Evolutionary conservation across 768 basidiomycete species (phyloP).

Genomic region (Mycena maculata): DNA sequence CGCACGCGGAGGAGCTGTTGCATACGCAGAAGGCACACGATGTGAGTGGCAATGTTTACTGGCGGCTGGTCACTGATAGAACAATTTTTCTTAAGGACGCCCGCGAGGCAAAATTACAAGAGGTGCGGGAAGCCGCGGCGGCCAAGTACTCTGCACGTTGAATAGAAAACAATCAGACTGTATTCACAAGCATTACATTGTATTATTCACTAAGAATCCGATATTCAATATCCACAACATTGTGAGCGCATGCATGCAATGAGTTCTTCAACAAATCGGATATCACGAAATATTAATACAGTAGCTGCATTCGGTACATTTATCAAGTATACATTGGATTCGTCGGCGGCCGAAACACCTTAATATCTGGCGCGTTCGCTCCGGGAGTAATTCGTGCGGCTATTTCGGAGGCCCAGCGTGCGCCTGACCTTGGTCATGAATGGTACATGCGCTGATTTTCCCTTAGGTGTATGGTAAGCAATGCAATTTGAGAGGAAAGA

Average conservation of each 20-base stretch:
- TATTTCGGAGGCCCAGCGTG: slow-evolving; percentile 62
- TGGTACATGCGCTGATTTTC: slow-evolving; percentile 58
- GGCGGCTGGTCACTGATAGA: neutral
- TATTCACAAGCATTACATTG: no score
- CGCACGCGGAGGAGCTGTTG: slow-evolving; percentile 34
- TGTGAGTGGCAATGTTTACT: slow-evolving; percentile 9
- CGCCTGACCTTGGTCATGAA: slow-evolving; percentile 65
- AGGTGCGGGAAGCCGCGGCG: slow-evolving; percentile 25
- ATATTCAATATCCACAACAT: no score
- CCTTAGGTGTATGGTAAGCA: slow-evolving; percentile 45
- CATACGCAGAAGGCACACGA: slow-evolving; percentile 33
- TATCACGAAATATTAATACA: neutral
- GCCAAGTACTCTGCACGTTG: no score
- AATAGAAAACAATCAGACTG: no score
- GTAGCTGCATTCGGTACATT: neutral
- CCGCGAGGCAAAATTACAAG: slow-evolving; percentile 29
- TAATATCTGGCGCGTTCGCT: neutral
- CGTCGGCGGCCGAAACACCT: neutral
- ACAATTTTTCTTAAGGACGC: slow-evolving; percentile 16
- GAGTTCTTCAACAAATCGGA: no score
- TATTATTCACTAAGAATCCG: no score
- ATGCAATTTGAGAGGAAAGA: no score
- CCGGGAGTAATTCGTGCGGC: neutral
- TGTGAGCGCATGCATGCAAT: no score
- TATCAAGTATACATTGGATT: neutral